phyloP scores from a whole-genome alignment of 768 basidiomycete species.

The Suillus placidus region DNA sequence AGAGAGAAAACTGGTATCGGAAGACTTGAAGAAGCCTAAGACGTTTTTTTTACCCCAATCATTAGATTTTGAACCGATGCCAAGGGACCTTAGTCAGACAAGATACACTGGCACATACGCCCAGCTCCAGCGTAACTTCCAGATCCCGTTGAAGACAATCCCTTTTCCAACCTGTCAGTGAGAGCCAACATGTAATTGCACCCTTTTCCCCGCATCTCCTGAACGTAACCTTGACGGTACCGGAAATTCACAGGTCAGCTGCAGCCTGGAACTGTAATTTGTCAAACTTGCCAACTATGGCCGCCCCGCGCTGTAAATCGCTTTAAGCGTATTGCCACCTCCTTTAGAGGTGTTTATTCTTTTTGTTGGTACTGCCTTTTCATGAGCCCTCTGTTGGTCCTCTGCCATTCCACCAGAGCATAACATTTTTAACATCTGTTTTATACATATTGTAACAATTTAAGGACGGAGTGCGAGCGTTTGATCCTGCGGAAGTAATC shows the following conservation, averaged over 20 bases:
- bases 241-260: not conserved
- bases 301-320: not conserved
- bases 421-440: not conserved
- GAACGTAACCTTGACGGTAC: not conserved
- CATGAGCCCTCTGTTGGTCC: no score
- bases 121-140: not conserved
- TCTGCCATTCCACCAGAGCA: not conserved
- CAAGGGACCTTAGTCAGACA: not conserved
- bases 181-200: not conserved
- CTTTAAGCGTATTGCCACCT: not conserved
- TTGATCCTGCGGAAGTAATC: not conserved
- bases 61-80: not conserved
- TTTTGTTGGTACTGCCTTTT: not conserved
- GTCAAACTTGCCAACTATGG: not conserved
- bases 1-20: not conserved
- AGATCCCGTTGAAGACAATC: not conserved
- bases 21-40: not conserved
- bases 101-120: not conserved
- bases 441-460: not conserved
- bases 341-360: not conserved
- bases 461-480: not conserved
- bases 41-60: no score
- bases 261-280: not conserved
- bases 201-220: not conserved
- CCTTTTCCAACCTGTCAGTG: not conserved